phyloP scores from a whole-genome alignment of 2,329 filamentous ascomycete species.

The Arthrobotrys entomopaga region DNA sequence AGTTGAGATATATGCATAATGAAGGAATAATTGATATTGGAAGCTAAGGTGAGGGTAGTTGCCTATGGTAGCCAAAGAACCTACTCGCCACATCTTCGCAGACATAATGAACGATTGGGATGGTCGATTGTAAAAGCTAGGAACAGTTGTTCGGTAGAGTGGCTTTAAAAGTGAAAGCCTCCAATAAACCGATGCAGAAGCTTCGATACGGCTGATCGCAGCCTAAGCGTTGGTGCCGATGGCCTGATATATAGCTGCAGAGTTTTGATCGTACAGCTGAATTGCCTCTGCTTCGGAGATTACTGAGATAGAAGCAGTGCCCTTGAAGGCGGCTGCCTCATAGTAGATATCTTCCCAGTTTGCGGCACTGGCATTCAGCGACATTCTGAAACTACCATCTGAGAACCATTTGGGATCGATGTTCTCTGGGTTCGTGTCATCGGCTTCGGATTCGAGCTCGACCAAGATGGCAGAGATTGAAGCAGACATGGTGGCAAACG shows the following conservation, averaged over 20 bases:
- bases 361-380: conserved; percentile 36
- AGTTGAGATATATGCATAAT: too few relatives aligned
- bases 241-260: conserved; percentile 16
- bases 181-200: conserved; percentile 15
- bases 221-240: background rate
- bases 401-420: conserved; percentile 51
- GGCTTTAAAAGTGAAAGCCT: too few relatives aligned
- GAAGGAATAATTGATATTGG: too few relatives aligned
- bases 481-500: conserved; percentile 46
- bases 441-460: conserved; percentile 46
- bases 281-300: conserved; percentile 30
- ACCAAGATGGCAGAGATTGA: conserved; percentile 38
- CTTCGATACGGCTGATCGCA: background rate
- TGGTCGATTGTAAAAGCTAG: too few relatives aligned
- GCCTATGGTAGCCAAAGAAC: too few relatives aligned
- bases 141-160: too few relatives aligned
- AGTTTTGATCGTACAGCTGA: conserved; percentile 41
- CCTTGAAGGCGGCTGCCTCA: conserved; percentile 43
- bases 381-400: conserved; percentile 46
- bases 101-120: too few relatives aligned
- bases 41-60: too few relatives aligned
- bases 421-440: conserved; percentile 40
- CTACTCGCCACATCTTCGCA: too few relatives aligned
- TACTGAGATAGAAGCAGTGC: conserved; percentile 39
- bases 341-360: conserved; percentile 45